A percentile compares a stretch with the other conserved stretches of the same genome.
These are phyloP conservation scores for Globisporangium mamillatum DNA, from an alignment of 352 stramenopile species.

Conservation along the genomic window DNA sequence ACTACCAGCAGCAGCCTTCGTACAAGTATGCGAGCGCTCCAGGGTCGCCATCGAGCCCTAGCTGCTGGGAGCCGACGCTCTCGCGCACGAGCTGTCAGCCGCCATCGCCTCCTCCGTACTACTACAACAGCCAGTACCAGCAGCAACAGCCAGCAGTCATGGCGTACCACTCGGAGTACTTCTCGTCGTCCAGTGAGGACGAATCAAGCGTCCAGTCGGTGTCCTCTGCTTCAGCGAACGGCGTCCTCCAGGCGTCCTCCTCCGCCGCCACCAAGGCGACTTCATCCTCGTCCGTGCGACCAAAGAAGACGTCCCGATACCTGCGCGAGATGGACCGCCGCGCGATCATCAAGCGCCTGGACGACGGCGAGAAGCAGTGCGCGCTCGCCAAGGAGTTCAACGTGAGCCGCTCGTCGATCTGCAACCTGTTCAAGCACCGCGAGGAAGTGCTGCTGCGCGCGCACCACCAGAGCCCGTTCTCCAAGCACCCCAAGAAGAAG, in stretches of 20 bases:
- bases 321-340: conserved; percentile 65
- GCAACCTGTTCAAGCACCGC: conserved; percentile 67
- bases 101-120: not conserved
- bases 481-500: conserved; percentile 55
- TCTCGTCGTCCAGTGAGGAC: not conserved
- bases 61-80: not conserved
- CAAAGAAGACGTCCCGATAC: conserved; percentile 53
- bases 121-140: conserved; percentile 2
- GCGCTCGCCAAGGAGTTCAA: conserved; percentile 63
- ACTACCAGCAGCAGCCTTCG: not conserved
- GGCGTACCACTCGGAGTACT: not conserved
- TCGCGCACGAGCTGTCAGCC: not conserved
- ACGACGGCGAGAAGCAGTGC: conserved; percentile 60
- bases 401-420: conserved; percentile 68
- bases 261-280: not conserved
- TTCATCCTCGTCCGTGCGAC: not conserved
- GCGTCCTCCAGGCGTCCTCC: not conserved
- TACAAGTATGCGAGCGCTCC: not conserved
- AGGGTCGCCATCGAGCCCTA: not conserved
- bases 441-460: conserved; percentile 46
- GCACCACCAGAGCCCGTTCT: conserved; percentile 42
- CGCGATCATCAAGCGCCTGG: conserved; percentile 52
- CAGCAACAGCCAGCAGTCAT: not conserved
- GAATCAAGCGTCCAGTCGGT: not conserved
- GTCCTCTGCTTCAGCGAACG: not conserved